Base-by-base conservation (phyloP, 225 moss, liverwort and hornwort genomes). In the Antitrichia curtipendula region DNA sequence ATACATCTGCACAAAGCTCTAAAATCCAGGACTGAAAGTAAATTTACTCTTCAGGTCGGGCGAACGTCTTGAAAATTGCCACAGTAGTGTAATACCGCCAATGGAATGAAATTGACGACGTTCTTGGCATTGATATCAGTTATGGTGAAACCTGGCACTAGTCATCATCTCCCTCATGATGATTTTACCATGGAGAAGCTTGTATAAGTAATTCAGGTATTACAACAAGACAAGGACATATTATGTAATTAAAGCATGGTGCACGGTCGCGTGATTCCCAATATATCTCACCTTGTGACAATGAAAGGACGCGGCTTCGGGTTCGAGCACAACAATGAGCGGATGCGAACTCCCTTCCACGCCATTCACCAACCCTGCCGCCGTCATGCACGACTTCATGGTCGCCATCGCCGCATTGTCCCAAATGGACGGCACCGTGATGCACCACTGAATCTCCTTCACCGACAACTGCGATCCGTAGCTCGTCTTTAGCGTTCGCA, bases 361-460 rank as follows among this genome's bases (percentile, higher is more conserved):
- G 14, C 94, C 94, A 29, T 50, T 73, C 38, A 94, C 93, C 16
- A 95, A 60, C 7, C 93, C 95, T 5, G 95, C 95, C 32, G 29
- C 79, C n/a, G 75, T 56, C 91, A 93, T 93, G 82, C 91, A 91
- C 22, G 45, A 61, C 75, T 88, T 91, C 93, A 93, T 93, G 49
- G 75, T 54, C 17, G 87, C 64, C 82, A 91, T 93, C 7, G 88
- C 93, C 15, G 61, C 75, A 58, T 94, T 89, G 38, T 90, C 91
- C 94, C 94, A 94, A 24, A 94, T 90, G 21, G 94, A 92, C 2
- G 94, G 94, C 8, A 94, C 88, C 4, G 92, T 92, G 27, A 94
- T 83, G 79, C 94, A 94, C 96, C 96, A 96, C n/a, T 92, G 90
- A 28, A 96, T 91, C 4, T 81, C 90, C 22, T 89, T 58, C 87